phyloP scores from a whole-genome alignment of 1,139 yeast genomes.

The Debaryomyces fabryi region DNA sequence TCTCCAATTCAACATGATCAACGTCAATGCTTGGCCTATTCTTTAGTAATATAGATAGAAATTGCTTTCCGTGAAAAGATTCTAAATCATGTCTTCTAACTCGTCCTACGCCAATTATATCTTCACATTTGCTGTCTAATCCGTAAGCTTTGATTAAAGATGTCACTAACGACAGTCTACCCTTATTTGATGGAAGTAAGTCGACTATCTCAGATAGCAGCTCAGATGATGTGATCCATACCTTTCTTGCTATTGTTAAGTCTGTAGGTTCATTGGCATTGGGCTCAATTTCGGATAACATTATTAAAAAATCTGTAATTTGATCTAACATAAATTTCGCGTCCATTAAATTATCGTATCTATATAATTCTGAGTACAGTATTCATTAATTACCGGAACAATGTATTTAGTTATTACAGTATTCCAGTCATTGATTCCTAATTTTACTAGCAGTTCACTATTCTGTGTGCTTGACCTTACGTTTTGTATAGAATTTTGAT shows the following conservation, averaged over 20 bases:
- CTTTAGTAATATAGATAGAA: slow-evolving; percentile 35
- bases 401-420: slow-evolving; percentile 5
- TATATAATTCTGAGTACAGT: slow-evolving; percentile 10
- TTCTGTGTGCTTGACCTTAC: background rate
- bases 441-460: background rate
- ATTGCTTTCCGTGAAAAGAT: slow-evolving; percentile 43
- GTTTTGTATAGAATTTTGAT: slow-evolving; percentile 12
- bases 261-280: background rate
- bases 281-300: background rate
- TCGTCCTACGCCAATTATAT: slow-evolving; percentile 25
- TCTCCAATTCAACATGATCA: slow-evolving; percentile 5
- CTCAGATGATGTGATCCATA: slow-evolving; percentile 26
- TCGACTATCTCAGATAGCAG: slow-evolving; percentile 36
- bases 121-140: slow-evolving; percentile 29
- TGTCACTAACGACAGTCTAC: slow-evolving; percentile 50
- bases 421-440: slow-evolving; percentile 12
- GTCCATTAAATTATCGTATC: slow-evolving; percentile 7
- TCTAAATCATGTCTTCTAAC: slow-evolving; percentile 30
- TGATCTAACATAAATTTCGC: slow-evolving; percentile 1
- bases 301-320: background rate
- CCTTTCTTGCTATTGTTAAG: slow-evolving; percentile 15
- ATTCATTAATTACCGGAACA: slow-evolving; percentile 9
- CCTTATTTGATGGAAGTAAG: slow-evolving; percentile 53
- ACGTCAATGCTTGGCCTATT: slow-evolving; percentile 20
- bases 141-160: slow-evolving; percentile 46